Base-by-base conservation (phyloP, 1,284 basidiomycete genomes). In the Cryptococcus wingfieldii region DNA sequence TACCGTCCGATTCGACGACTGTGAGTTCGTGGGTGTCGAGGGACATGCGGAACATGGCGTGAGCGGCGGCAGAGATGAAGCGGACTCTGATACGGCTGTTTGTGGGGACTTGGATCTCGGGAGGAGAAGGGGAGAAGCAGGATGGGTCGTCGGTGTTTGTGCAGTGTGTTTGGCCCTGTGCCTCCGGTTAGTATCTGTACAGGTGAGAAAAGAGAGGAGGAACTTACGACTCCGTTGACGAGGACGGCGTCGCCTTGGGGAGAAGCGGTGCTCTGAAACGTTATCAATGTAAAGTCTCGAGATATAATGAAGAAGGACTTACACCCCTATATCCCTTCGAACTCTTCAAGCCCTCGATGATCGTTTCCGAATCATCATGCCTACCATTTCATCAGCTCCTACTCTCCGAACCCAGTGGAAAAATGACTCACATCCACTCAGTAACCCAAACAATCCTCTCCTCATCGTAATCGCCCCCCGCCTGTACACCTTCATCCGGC, bases 1-100 rank as follows among this genome's bases (percentile, higher is more conserved):
- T 61, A 47, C 67, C 67, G 51, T 71, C 70, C 14, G 57, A 56
- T 49, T 72, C 69, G 45, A 69, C 60, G 12, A 72, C 59, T 16
- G 63, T 57, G 23, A 72, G 49, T 2, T 50, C 34, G 47, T 72
- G 70, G n/a, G 63, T 27, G 51, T 72, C 70, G 50, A 72, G 60
- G 2, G 66, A 68, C n/a, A 69, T 46, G 18, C 58, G 49, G 37
- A 55, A 47, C 39, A 56, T 41, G 9, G 54, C 38, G 38, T 59
- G 53, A 9, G 54, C 51, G 18, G 51, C 28, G 1, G 51, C 47
- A 51, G 63, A 64, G 55, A 69, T 60, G 28, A 67, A 44, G 18
- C 67, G 60, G 23, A 69, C 48, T 14, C 61, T 56, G 12, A 62
- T 13, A 42, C 34, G 23, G 37, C 56, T 27, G 51, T 54, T 56